Conservation (phyloP, 352 stramenopile genomes). For the Phytophthora brassicae region DNA sequence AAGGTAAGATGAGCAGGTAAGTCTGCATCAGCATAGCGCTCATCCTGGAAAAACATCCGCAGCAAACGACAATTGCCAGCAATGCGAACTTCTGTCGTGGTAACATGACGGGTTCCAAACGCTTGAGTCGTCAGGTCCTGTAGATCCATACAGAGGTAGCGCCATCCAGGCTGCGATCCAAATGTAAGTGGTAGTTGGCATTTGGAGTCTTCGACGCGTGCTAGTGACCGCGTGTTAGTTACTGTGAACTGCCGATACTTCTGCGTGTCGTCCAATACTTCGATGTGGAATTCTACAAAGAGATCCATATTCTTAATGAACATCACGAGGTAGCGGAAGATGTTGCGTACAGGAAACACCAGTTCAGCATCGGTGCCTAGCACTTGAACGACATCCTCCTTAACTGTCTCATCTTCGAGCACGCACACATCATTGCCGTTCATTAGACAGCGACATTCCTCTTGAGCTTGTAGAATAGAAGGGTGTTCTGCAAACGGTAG, state of each 20-base stretch:
- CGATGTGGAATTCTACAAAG: conserved; percentile 72
- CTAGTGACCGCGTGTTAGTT: conserved; percentile 76
- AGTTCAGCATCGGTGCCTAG: conserved; percentile 68
- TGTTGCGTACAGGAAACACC: conserved; percentile 62
- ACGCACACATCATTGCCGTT: conserved; percentile 72
- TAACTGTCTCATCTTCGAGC: conserved; percentile 72
- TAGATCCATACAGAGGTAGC: conserved; percentile 79
- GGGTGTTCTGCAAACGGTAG: conserved; percentile 54
- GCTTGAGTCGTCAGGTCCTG: conserved; percentile 65
- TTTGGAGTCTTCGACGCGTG: conserved; percentile 48
- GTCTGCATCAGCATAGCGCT: conserved; percentile 67
- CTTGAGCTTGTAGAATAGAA: conserved; percentile 50
- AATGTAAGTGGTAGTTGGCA: conserved; percentile 70
- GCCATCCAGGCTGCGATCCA: conserved; percentile 46
- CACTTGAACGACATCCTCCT: conserved; percentile 79
- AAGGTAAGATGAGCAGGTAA: conserved; percentile 73
- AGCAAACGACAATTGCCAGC: conserved; percentile 69
- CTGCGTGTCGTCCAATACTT: conserved; percentile 71
- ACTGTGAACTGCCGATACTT: conserved; percentile 58
- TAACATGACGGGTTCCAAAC: conserved; percentile 73
- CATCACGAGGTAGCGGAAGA: conserved; percentile 82
- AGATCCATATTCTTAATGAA: conserved; percentile 82
- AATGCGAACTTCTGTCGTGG: conserved; percentile 68
- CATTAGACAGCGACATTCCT: conserved; percentile 60
- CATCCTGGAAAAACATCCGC: conserved; percentile 81